Conservation (phyloP, 1,284 basidiomycete genomes). For the Tilletia indica region DNA sequence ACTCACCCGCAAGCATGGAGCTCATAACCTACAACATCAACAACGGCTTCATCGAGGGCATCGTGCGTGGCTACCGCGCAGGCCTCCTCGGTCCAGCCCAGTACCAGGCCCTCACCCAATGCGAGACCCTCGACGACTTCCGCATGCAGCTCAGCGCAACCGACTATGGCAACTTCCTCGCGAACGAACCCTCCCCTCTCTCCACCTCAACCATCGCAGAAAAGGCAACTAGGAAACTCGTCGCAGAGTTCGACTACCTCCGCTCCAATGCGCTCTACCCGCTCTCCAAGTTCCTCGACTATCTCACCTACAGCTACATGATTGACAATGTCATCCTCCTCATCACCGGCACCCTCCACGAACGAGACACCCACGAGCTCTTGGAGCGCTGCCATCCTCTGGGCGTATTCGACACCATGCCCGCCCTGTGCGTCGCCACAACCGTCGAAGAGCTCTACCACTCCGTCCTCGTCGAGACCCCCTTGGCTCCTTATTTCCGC, state of each 20-base stretch:
- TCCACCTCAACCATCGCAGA: constrained; percentile 92
- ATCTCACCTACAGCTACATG: constrained; percentile 99
- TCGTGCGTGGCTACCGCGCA: constrained; percentile 90
- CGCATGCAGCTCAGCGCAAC: constrained; percentile 79
- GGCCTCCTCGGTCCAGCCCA: constrained; percentile 83
- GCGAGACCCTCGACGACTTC: constrained; percentile 85
- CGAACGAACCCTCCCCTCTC: constrained; percentile 92
- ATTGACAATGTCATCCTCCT: constrained; percentile 98
- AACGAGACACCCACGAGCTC: constrained; percentile 94
- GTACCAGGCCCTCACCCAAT: constrained; percentile 92
- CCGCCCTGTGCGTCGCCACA: constrained; percentile 95
- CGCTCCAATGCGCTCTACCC: constrained; percentile 87
- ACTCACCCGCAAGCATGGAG: constrained; percentile 33
- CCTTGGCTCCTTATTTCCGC: constrained; percentile 96
- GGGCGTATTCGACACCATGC: constrained; percentile 97
- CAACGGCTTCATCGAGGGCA: constrained; percentile 64
- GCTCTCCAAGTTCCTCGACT: constrained; percentile 89
- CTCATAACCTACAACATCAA: constrained; percentile 52
- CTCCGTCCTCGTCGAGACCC: constrained; percentile 94
- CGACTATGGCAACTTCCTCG: constrained; percentile 97
- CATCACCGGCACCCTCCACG: constrained; percentile 95
- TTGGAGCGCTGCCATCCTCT: constrained; percentile 95
- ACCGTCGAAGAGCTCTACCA: constrained; percentile 99
- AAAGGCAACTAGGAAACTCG: constrained; percentile 89
- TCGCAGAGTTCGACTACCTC: constrained; percentile 95